Evolutionary conservation across 768 basidiomycete species (phyloP), one percentile per base, ranked within the genome.

Genomic region (Suillus hirtellus): DNA sequence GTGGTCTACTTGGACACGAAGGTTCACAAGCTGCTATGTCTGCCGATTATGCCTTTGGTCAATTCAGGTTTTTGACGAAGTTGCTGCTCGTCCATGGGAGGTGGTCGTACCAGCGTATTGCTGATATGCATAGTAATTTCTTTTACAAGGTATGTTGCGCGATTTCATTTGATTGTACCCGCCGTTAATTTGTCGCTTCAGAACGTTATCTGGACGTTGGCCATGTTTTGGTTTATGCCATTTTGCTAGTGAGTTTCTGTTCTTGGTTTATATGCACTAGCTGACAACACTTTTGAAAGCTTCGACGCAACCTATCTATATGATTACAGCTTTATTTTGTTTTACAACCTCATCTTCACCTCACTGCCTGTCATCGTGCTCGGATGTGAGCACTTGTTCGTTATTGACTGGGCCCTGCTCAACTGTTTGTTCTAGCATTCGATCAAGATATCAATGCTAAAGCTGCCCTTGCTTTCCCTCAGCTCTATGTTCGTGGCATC

Each of bases 21-120:
- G 96, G 96, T 58, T 96, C 95, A 24, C 96, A 99, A 75, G 96
- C 96, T 37, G 96, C 96, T 55, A 98, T 98, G 96, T 97, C 95
- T 5, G 96, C 96, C 7, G 96, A 99, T 73, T 98, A 97, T 69
- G 96, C 96, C 1, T 96, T 99, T 78, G 96, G 94, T 1, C 96
- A 98, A 73, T 99, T 99, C 81, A 82, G 96, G 61, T 98, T 90
- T 81, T 74, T 99, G 64, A 95, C 94, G 2, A 93, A 94, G 74
- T 78, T 98, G 52, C 81, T 98, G 0, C 83, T 98, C 63, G 94
- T 97, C 10, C 96, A 99, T 72, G 96, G 96, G 6, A 88, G 94
- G 31, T 97, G 96, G 96, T 96, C 93, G 35, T 99, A 99, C 77
- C 91, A 93, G 69, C 92, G 96, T 49, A 82, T 98, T 49, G 95